Conservation (phyloP, 2,329 filamentous ascomycete genomes). For the Diaporthe humulicola region DNA sequence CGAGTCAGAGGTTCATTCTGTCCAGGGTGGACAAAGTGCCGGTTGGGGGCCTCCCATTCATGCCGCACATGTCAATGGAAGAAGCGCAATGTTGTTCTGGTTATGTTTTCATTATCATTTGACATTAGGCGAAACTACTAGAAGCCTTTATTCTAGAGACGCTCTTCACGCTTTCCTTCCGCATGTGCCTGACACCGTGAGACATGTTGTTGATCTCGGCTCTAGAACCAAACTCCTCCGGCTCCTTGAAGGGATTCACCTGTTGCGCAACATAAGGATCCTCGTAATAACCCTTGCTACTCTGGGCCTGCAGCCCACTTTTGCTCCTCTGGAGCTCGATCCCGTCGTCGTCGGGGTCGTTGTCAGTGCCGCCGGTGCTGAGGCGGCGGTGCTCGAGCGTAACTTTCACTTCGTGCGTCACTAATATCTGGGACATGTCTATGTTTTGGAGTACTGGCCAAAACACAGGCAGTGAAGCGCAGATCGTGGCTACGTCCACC, state of each 20-base stretch:
- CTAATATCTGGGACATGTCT: constrained; percentile 29
- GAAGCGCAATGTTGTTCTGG: background rate
- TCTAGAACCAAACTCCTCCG: constrained; percentile 26
- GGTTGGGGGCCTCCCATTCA: background rate
- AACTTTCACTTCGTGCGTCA: constrained; percentile 37
- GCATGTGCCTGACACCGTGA: background rate
- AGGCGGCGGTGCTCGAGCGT: constrained; percentile 33
- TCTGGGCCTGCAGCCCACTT: constrained; percentile 14
- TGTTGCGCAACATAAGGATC: constrained; percentile 35
- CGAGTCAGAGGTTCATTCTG: background rate
- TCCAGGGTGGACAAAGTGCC: background rate
- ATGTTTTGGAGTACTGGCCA: constrained; percentile 42
- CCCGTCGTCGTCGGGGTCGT: constrained; percentile 32
- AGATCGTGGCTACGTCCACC: constrained; percentile 44
- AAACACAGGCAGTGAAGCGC: constrained; percentile 35
- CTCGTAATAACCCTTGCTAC: constrained; percentile 12
- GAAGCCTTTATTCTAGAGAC: background rate
- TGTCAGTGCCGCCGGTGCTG: constrained; percentile 8
- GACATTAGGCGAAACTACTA: background rate
- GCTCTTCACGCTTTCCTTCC: constrained; percentile 13
- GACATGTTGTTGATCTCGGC: constrained; percentile 7
- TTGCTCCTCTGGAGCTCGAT: constrained; percentile 37
- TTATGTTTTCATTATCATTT: background rate
- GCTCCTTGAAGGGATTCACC: constrained; percentile 33
- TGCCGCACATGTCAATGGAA: background rate